These are phyloP conservation scores for Yamadazyma atlantica DNA, from an alignment of 1,139 yeast genomes.

Conservation along the genomic window DNA sequence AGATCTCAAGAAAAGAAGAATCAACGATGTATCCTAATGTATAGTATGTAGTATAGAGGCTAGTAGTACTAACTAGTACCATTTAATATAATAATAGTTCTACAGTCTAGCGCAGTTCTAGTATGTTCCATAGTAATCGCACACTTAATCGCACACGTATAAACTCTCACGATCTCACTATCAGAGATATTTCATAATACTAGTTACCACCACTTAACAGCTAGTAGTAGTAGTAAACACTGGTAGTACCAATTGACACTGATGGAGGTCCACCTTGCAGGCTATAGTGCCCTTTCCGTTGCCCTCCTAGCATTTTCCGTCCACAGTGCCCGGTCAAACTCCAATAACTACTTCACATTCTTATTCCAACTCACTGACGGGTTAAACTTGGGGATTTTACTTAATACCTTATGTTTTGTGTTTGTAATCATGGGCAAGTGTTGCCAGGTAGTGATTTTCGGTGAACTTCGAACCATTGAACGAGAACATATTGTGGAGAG, in stretches of 20 bases:
- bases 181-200: too few species aligned
- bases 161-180: too few species aligned
- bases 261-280: too few species aligned
- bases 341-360: constrained; percentile 29
- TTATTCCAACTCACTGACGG: constrained; percentile 37
- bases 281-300: constrained; percentile 26
- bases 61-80: too few species aligned
- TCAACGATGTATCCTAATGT: too few species aligned
- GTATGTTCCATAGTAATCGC: too few species aligned
- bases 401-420: constrained; percentile 36
- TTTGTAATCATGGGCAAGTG: constrained; percentile 40
- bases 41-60: too few species aligned
- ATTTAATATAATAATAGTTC: background rate
- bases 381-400: constrained; percentile 29
- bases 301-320: constrained; percentile 28
- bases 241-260: too few species aligned
- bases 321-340: constrained; percentile 23
- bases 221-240: too few species aligned
- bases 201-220: too few species aligned
- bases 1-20: constrained; percentile 16
- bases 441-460: constrained; percentile 60
- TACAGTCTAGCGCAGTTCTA: too few species aligned
- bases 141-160: too few species aligned
- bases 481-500: constrained; percentile 73
- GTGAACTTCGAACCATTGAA: constrained; percentile 73